Conservation (phyloP, 1,284 basidiomycete genomes). For the Gomphus bonarii region DNA sequence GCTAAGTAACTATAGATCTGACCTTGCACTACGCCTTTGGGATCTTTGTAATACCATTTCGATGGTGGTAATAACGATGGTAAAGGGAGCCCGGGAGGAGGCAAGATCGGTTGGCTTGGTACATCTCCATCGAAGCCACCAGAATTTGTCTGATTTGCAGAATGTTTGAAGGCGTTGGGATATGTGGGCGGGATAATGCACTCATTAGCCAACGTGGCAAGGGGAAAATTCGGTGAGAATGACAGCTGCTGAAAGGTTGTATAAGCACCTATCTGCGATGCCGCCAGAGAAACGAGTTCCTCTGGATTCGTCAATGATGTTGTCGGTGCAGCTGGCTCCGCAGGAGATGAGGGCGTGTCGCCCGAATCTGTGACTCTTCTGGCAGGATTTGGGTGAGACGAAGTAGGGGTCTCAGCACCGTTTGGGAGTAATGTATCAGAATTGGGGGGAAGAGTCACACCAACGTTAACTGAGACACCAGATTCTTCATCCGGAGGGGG, state of each 20-base stretch:
- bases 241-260: slow-evolving; percentile 81
- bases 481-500: slow-evolving; percentile 42
- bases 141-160: slow-evolving; percentile 20
- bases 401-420: slow-evolving; percentile 15
- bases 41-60: slow-evolving; percentile 73
- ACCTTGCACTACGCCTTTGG: slow-evolving; percentile 70
- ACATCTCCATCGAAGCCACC: slow-evolving; percentile 32
- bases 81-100: slow-evolving; percentile 65
- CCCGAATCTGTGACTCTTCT: not conserved
- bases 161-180: slow-evolving; percentile 61
- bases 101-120: not conserved
- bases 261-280: slow-evolving; percentile 67
- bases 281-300: slow-evolving; percentile 57
- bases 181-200: slow-evolving; percentile 86
- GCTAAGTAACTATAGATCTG: slow-evolving; percentile 17
- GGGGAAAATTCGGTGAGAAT: slow-evolving; percentile 73
- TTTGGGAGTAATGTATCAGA: slow-evolving; percentile 16
- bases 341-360: slow-evolving; percentile 1
- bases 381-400: not conserved
- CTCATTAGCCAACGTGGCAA: slow-evolving; percentile 78
- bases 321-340: slow-evolving; percentile 15
- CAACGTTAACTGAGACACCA: slow-evolving; percentile 52
- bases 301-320: slow-evolving; percentile 38
- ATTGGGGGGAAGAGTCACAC: slow-evolving; percentile 39
- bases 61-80: slow-evolving; percentile 54